Evolutionary conservation across 2,329 filamentous ascomycete genomes (phyloP), one percentile per base, ranked within the genome.

Genomic region (Ceratocystis destructans): DNA sequence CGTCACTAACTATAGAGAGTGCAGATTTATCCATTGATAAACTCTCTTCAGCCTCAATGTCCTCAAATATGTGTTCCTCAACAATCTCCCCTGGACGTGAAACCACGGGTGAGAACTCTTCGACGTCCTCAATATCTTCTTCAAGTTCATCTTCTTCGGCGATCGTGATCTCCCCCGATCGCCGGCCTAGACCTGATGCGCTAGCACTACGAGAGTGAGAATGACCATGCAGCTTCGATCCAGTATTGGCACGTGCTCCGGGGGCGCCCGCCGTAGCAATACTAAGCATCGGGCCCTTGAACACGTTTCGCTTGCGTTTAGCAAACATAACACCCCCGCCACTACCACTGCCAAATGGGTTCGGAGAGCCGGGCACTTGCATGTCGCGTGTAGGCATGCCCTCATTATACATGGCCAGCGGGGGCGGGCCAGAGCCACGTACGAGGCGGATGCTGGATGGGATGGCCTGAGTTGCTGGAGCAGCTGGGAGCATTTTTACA

Each of bases 401-500:
- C 71, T 87, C 84, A 68, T 84, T 84, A 71, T 84, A 86, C 8
- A 80, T 72, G 44, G 76, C 78, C 25, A 83, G 72, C 8, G 81
- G 78, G 0, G 82, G 76, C 1, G 82, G 78, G 0, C 80, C 78
- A 0, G 79, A 66, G 15, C 80, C 85, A 37, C 91, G 84, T 1
- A 93, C 89, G 12, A 96, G 79, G 2, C 93, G 87, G 68, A 96
- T 89, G 70, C 92, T 95, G 64, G 86, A 89, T 0, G 93, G 92
- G 71, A 97, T 96, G 0, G 83, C 78, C 17, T 80, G 79, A 2
- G 82, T 77, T 0, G 88, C 92, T 0, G 93, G 93, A 0, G 92
- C 96, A 0, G 90, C 89, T 0, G 94, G 93, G 2, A 97, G 83
- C n/a, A 97, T 88, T 76, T 97, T 97, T 71, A 97, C 88, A 0